Base-by-base conservation (phyloP, 2,329 filamentous ascomycete species). In the Neofusicoccum ribis region DNA sequence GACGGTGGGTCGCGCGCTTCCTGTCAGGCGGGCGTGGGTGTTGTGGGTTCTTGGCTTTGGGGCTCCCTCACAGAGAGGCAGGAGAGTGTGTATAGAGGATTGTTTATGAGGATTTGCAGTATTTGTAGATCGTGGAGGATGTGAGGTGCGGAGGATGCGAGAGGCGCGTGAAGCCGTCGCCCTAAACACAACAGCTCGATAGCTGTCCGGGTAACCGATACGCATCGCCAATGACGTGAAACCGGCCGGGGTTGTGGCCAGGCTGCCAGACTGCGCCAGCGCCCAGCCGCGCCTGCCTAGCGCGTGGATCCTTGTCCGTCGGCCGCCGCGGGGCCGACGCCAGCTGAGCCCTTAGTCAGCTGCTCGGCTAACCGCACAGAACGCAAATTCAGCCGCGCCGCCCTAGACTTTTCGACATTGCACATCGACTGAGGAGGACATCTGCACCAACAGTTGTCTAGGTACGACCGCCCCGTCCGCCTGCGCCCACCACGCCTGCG, bases 371-470 rank as follows among this genome's bases (percentile, higher is more conserved):
- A 17, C 51, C 34, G 27, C 50, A 56, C 63, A 60, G 41, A 60
- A 46, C 56, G 27, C 56, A 60, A 60, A 47, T 60, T 60, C 56
- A 47, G 56, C 56, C 56, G 56, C 41, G 56, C 56, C 58, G 43
- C 37, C 27, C 58, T 37, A 11, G 31, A 60, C 51, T 58, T 59
- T 62, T 67, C 37, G 78, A 51, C 73, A 76, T 63, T 44, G 52
- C 61, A 62, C 73, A 75, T 82, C 83, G 83, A 84, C 85, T 86
- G 81, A 86, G 84, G 84, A 86, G 84, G 83, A 86, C 84, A 86
- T 79, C 72, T 60, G 52, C 51, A 41, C 27, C 8, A 44, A 15
- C 65, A 64, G 67, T 82, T 86, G 84, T 85, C 83, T 81, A 86
- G 84, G 84, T 86, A 34, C 47, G 63, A 54, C 27, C 46, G 5